Evolutionary conservation across 2,329 filamentous ascomycete genomes (phyloP).

Genomic region (Stemphylium vesicarium): DNA sequence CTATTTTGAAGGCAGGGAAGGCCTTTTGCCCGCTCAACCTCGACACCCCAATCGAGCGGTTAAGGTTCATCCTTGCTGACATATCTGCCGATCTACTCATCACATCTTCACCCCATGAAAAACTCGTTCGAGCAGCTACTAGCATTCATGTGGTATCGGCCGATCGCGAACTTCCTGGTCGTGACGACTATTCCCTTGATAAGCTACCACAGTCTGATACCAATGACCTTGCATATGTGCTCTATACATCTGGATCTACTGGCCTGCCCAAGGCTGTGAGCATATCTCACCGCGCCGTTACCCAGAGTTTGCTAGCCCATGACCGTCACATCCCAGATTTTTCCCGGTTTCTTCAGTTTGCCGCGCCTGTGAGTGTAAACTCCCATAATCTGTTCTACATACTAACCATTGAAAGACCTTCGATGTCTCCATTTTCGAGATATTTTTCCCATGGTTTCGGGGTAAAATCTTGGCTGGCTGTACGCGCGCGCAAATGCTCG

Average conservation of each 20-base stretch:
- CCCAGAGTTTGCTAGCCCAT: constrained; percentile 83
- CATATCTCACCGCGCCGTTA: constrained; percentile 78
- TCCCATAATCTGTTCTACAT: neutral
- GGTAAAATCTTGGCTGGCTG: constrained; percentile 76
- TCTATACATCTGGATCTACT: constrained; percentile 93
- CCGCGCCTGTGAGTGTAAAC: constrained; percentile 63
- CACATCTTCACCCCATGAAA: constrained; percentile 60
- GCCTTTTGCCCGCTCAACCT: constrained; percentile 86
- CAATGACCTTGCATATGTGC: constrained; percentile 75
- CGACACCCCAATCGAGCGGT: constrained; percentile 76
- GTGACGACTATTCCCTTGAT: constrained; percentile 23
- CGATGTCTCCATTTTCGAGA: constrained; percentile 93
- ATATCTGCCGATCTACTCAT: constrained; percentile 73
- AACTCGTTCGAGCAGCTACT: constrained; percentile 46
- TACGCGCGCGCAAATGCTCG: constrained; percentile 71
- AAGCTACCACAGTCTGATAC: constrained; percentile 22
- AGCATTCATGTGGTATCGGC: constrained; percentile 50
- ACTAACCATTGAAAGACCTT: constrained; percentile 64
- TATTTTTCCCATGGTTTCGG: constrained; percentile 84
- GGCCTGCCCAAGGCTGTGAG: constrained; percentile 87
- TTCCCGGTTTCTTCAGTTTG: constrained; percentile 85
- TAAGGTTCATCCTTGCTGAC: constrained; percentile 82
- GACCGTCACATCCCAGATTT: constrained; percentile 78
- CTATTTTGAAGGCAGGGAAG: constrained; percentile 78
- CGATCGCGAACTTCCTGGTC: constrained; percentile 45